Evolutionary conservation across 768 basidiomycete species (phyloP), one percentile per base, ranked within the genome.

Genomic region (Suillus alpinus): DNA sequence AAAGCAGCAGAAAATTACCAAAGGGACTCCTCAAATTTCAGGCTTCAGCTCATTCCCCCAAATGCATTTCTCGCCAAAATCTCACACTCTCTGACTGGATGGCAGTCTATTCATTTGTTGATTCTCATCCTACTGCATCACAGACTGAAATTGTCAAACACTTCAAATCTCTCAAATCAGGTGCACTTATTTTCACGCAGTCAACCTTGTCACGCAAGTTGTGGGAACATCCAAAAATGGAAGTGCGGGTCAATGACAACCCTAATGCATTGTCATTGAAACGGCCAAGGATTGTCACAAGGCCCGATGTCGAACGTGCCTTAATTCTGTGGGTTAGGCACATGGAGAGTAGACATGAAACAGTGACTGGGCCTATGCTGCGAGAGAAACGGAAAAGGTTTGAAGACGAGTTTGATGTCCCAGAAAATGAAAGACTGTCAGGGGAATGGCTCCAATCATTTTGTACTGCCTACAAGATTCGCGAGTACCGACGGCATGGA

Each of bases 271-370:
- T 75, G 13, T 74, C 71, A 0, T 59, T 60, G 39, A 77, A 78
- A 59, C 58, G 67, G 0, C 64, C 67, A n/a, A 67, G 64, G 8
- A 59, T 76, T 56, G 75, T 77, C 3, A 76, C 72, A 29, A 20
- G 63, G 7, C 77, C 75, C 4, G 76, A 76, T 58, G 73, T 78
- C 4, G 76, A 77, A 37, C 20, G 41, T 5, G 74, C 73, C 0
- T 65, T 78, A 0, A 26, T 64, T 9, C 59, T 75, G 1, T 79
- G 77, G 78, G 59, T 73, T 4, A 55, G 67, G 18, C 50, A 53
- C 20, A 60, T 60, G 32, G 51, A 62, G 46, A 32, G 44, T 10
- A 52, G 52, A 31, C 36, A 49, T 9, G 56, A 62, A 26, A 20
- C 20, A 14, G 44, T 57, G 29, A 57, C 13, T 57, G 40, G 60